Conservation (phyloP, 2,329 filamentous ascomycete species). For the Alternaria sp. region DNA sequence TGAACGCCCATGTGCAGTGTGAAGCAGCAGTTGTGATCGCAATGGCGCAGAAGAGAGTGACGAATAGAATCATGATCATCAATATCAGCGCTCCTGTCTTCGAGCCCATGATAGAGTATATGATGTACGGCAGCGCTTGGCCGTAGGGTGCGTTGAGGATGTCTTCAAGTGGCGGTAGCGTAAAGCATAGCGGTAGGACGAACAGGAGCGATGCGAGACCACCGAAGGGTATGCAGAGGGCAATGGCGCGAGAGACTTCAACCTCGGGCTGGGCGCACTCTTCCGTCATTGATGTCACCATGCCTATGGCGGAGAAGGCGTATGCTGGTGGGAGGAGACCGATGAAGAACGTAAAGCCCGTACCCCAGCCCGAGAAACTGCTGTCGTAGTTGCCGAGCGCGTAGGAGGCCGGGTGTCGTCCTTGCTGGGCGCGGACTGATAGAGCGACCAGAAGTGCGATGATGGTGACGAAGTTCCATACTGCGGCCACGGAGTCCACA, state of each 20-base stretch:
- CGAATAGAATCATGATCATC: slow-evolving; percentile 57
- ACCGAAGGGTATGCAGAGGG: slow-evolving; percentile 60
- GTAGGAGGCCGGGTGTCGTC: background rate
- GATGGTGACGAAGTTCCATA: slow-evolving; percentile 16
- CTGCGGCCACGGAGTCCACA: slow-evolving; percentile 53
- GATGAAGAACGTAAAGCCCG: background rate
- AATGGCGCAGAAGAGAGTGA: slow-evolving; percentile 62
- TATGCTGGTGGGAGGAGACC: background rate
- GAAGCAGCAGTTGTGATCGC: slow-evolving; percentile 60
- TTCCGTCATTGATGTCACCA: slow-evolving; percentile 12
- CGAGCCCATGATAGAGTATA: slow-evolving; percentile 57
- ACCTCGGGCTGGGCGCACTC: slow-evolving; percentile 45
- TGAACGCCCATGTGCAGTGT: slow-evolving; percentile 55
- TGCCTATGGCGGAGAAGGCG: background rate
- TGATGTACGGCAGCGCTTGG: slow-evolving; percentile 60
- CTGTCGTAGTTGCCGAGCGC: background rate
- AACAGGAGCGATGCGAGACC: slow-evolving; percentile 63
- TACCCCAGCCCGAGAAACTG: background rate
- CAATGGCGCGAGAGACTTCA: slow-evolving; percentile 60
- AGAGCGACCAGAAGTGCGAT: background rate
- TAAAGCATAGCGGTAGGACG: slow-evolving; percentile 61
- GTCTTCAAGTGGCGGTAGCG: slow-evolving; percentile 55
- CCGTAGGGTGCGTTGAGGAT: slow-evolving; percentile 54
- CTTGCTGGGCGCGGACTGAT: background rate
- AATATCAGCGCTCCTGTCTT: slow-evolving; percentile 57